Base-by-base conservation (phyloP, 305 asterid genomes). In the Solanum hybrid region DNA sequence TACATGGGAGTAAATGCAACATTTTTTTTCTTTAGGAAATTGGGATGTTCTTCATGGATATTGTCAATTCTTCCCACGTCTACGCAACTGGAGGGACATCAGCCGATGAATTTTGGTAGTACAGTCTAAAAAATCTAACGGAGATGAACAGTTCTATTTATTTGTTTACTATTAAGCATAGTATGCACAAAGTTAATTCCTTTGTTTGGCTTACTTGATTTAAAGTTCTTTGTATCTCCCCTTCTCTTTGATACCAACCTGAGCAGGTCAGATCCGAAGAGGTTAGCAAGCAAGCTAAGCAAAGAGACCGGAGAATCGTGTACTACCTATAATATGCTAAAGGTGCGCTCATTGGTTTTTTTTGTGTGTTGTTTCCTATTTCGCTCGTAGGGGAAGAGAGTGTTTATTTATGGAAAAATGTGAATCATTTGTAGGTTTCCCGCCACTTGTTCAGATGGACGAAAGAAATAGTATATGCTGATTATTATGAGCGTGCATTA, bases 71-170 rank as follows among this genome's bases (percentile, higher is more conserved):
- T 76, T 96, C 99, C 71, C 99, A 97, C 60, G 88, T 92, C 90
- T 97, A 96, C 51, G 99, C 99, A 81, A 97, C 99, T 2, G 99
- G 99, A 94, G 99, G 99, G 86, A 96, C 99, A 86, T 95, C 99
- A 60, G 91, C 87, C 2, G 7, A 79, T 45, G 99, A 97, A 87
- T 92, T 91, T 92, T 96, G 99, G 99, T 96, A 94, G 40, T 80
- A 89, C 40, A 66, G 64, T 72, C 86, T 80, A 80, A 26, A 15
- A 26, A 2, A 24, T 80, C 86, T 40, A 14, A 79, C 2, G n/a
- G 51, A 24, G 86, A 6, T 38, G 45, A 38, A 38, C 1, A 24
- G 35, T 24, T 79, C 1, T 38, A 24, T 38, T 64, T 37, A 13
- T 79, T 38, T 79, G 24, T 26, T 24, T 37, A 79, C 13, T 40